phyloP scores from a whole-genome alignment of 1,284 basidiomycete species.

The Sanghuangporus baumii region DNA sequence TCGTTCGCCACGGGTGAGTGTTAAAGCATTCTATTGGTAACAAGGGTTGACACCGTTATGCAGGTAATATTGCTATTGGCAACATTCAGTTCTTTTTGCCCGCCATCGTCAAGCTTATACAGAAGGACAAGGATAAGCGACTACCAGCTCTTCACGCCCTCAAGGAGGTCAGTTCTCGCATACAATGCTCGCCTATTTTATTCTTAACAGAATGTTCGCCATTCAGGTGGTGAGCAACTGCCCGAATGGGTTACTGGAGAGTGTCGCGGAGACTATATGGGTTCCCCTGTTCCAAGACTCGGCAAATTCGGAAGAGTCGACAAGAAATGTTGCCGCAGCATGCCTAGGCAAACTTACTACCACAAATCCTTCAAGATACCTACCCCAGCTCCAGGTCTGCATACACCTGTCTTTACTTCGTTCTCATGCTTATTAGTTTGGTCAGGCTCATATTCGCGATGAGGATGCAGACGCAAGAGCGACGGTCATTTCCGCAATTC shows the following conservation, averaged over 20 bases:
- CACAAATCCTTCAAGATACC: conserved; percentile 81
- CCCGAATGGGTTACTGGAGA: conserved; percentile 75
- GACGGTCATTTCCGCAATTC: conserved; percentile 88
- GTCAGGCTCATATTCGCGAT: conserved; percentile 62
- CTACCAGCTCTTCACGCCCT: conserved; percentile 86
- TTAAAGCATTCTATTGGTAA: not conserved
- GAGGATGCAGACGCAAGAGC: conserved; percentile 71
- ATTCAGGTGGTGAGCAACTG: conserved; percentile 85
- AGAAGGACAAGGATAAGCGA: conserved; percentile 72
- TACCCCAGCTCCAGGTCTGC: conserved; percentile 86
- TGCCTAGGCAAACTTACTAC: conserved; percentile 95
- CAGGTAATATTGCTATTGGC: conserved; percentile 92
- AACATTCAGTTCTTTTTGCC: conserved; percentile 84
- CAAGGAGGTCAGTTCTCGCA: conserved; percentile 64
- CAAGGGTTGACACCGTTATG: conserved; percentile 7
- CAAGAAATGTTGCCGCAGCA: conserved; percentile 91
- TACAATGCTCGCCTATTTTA: not conserved
- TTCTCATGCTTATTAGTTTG: conserved; percentile 7
- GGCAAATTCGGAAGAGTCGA: conserved; percentile 82
- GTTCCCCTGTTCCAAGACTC: conserved; percentile 84
- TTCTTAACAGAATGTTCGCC: not conserved
- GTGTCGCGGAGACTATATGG: conserved; percentile 87
- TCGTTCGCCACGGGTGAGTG: conserved; percentile 82
- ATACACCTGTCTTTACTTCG: not conserved
- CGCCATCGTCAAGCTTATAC: conserved; percentile 76